phyloP scores from a whole-genome alignment of 352 stramenopile species.

The Phytopythium oedochilum region DNA sequence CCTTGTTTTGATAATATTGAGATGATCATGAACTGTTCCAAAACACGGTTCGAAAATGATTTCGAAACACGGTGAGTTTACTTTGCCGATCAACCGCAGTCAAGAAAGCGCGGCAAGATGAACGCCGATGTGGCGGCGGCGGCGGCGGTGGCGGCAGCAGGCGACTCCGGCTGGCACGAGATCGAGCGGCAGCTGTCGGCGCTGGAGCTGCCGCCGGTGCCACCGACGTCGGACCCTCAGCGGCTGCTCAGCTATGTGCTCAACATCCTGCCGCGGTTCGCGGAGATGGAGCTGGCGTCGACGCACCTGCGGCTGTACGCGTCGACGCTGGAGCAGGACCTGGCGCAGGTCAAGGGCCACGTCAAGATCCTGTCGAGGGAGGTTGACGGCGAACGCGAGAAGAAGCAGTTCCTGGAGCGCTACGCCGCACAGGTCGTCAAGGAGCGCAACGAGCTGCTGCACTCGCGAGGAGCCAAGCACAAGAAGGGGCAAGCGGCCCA shows the following conservation, averaged over 20 bases:
- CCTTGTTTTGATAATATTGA: background rate
- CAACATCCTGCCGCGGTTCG: constrained; percentile 68
- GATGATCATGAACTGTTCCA: background rate
- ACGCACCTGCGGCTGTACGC: constrained; percentile 73
- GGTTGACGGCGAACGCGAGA: constrained; percentile 49
- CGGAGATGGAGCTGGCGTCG: constrained; percentile 77
- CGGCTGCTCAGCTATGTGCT: constrained; percentile 73
- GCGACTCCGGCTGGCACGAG: constrained; percentile 37
- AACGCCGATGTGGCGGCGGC: constrained; percentile 3
- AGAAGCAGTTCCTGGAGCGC: constrained; percentile 74
- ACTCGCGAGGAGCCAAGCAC: constrained; percentile 32
- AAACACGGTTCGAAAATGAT: too few relatives aligned
- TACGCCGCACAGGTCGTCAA: constrained; percentile 84
- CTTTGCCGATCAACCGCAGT: too few relatives aligned
- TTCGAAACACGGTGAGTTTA: too few relatives aligned
- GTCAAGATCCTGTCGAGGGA: constrained; percentile 50
- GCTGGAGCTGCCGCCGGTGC: constrained; percentile 54
- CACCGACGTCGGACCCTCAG: constrained; percentile 69
- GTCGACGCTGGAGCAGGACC: constrained; percentile 67
- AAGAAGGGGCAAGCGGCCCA: constrained; percentile 39
- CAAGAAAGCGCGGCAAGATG: background rate
- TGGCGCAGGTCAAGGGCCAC: constrained; percentile 67
- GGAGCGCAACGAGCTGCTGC: constrained; percentile 77
- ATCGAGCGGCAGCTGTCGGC: constrained; percentile 49
- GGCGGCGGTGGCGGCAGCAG: background rate